These are phyloP conservation scores for Erythrobasidium hasegawianum DNA, from an alignment of 1,284 basidiomycete genomes.

Conservation along the genomic window DNA sequence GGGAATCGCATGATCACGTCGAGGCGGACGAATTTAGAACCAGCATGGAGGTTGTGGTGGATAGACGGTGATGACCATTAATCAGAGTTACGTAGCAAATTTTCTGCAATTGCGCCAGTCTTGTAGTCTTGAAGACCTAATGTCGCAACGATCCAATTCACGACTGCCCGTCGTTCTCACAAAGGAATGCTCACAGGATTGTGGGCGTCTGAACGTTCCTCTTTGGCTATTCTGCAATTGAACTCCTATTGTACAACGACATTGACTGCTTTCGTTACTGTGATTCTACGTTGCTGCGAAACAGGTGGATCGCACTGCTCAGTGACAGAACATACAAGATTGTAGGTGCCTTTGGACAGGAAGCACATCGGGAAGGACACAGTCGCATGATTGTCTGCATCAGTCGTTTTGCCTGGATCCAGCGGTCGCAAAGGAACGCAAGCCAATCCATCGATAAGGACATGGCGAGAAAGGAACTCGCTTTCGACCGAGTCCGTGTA, in stretches of 20 bases:
- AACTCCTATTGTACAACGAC: slow-evolving; percentile 18
- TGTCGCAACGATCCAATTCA: no score
- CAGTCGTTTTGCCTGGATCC: slow-evolving; percentile 22
- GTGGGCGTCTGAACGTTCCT: no score
- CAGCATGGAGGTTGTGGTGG: slow-evolving; percentile 25
- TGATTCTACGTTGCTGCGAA: not conserved
- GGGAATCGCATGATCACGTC: slow-evolving; percentile 11
- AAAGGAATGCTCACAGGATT: no score
- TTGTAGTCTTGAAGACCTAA: not conserved
- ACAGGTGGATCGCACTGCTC: slow-evolving; percentile 36
- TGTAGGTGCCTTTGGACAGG: slow-evolving; percentile 67
- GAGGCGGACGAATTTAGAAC: slow-evolving; percentile 11
- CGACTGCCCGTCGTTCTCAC: no score
- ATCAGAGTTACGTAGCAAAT: no score
- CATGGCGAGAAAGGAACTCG: slow-evolving; percentile 38
- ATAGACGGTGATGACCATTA: slow-evolving; percentile 10
- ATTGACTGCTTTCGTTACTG: not conserved
- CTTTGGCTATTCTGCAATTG: no score
- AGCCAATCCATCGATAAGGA: slow-evolving; percentile 40
- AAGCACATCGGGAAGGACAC: slow-evolving; percentile 66
- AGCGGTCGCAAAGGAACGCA: slow-evolving; percentile 29
- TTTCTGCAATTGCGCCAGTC: no score
- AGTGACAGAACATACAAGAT: slow-evolving; percentile 57
- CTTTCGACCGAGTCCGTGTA: slow-evolving; percentile 5
- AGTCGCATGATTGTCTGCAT: not conserved